phyloP scores from a whole-genome alignment of 1,139 yeast genomes.

The Groenewaldozyma sp. region DNA sequence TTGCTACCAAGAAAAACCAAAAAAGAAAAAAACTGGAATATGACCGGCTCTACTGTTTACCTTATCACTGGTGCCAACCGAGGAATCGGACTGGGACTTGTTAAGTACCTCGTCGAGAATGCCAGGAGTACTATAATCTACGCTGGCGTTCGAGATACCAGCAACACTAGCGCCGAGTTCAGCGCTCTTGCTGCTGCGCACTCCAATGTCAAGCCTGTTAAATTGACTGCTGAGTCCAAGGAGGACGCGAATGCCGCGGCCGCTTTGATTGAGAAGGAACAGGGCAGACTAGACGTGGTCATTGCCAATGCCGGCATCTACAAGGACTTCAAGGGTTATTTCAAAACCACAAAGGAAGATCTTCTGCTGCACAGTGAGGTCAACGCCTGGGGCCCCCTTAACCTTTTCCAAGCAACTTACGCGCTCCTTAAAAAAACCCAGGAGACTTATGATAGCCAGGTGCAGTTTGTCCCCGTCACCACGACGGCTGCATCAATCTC shows the following conservation, averaged over 20 bases:
- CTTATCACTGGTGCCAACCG: conserved; percentile 9
- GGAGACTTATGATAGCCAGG: neutral
- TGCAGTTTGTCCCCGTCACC: conserved; percentile 7
- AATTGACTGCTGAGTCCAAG: conserved; percentile 5
- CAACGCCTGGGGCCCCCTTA: conserved; percentile 1
- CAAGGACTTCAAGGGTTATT: neutral
- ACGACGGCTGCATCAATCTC: conserved; percentile 3
- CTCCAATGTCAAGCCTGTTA: conserved; percentile 8
- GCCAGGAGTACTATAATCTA: conserved; percentile 6
- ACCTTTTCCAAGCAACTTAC: conserved; percentile 3
- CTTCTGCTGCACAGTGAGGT: conserved; percentile 1
- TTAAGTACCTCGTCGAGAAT: conserved; percentile 4
- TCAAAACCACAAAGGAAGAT: conserved; percentile 4
- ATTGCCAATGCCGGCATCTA: conserved; percentile 10
- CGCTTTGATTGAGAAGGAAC: conserved; percentile 6
- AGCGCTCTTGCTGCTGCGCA: conserved; percentile 3
- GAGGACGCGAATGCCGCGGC: conserved; percentile 4
- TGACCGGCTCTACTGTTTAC: no score
- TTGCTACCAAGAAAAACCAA: no score
- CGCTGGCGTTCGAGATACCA: conserved; percentile 8
- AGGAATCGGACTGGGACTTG: conserved; percentile 9
- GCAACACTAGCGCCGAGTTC: conserved; percentile 6
- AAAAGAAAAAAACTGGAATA: no score
- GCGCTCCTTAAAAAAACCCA: neutral
- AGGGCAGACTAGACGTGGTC: conserved; percentile 9